Percentiles rank a stretch among this genome's conserved stretches.
Conservation (phyloP, 768 basidiomycete genomes). For the Asterophora parasitica region DNA sequence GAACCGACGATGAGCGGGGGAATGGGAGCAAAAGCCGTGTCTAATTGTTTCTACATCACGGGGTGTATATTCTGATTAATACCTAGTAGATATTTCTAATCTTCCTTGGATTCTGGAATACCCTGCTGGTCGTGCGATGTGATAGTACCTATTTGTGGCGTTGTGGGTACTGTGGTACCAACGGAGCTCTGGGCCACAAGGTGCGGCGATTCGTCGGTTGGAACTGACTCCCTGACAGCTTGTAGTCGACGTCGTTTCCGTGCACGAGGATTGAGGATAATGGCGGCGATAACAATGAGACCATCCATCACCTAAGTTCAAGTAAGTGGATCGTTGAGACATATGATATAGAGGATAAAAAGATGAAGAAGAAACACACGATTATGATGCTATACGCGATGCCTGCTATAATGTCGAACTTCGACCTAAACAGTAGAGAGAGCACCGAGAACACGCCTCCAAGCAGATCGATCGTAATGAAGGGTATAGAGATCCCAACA, state of each 20-base stretch:
- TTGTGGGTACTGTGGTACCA: not conserved
- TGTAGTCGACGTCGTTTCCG: constrained; percentile 28
- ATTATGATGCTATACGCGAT: constrained; percentile 60
- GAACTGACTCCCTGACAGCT: constrained; percentile 6
- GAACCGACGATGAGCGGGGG: constrained; percentile 35
- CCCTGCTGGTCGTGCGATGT: not conserved
- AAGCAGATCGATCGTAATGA: constrained; percentile 65
- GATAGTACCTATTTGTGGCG: not conserved
- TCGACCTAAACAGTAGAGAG: constrained; percentile 59
- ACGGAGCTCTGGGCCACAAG: constrained; percentile 6
- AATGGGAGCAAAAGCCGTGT: constrained; percentile 10
- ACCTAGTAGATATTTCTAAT: constrained; percentile 6
- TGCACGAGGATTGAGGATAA: constrained; percentile 62
- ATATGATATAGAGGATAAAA: too few species aligned
- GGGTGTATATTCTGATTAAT: constrained; percentile 13
- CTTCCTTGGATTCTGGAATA: not conserved
- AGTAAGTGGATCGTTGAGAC: too few species aligned
- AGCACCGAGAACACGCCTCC: constrained; percentile 70
- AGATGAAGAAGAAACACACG: constrained; percentile 30
- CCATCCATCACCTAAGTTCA: constrained; percentile 57
- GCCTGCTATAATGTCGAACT: constrained; percentile 61
- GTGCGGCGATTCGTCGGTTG: constrained; percentile 2
- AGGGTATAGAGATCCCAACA: constrained; percentile 62
- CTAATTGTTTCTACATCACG: constrained; percentile 5
- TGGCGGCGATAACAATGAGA: constrained; percentile 52